Evolutionary conservation across 345 rosid genomes (phyloP).

Genomic region (Anacardium occidentale): DNA sequence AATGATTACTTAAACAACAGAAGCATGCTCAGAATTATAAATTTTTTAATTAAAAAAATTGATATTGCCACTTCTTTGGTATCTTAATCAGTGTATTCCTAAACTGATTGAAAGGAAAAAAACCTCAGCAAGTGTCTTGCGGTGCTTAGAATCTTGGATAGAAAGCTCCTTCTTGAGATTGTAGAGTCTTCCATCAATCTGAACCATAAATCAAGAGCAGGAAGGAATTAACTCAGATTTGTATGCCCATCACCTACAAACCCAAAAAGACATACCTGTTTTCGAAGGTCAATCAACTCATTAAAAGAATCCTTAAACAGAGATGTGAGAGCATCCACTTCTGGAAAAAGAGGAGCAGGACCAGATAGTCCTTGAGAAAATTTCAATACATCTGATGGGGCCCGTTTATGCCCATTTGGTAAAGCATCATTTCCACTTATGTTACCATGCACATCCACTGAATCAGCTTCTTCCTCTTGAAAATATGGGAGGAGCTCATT

Average conservation of each 20-base stretch:
- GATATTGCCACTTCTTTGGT: constrained; percentile 7
- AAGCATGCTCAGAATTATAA: background rate
- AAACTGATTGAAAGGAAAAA: constrained; percentile 19
- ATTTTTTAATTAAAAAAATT: background rate
- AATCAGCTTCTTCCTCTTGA: constrained; percentile 76
- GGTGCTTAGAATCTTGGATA: constrained; percentile 87
- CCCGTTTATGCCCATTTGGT: constrained; percentile 66
- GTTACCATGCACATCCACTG: constrained; percentile 59
- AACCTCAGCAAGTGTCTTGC: constrained; percentile 93
- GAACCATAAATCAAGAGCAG: constrained; percentile 25
- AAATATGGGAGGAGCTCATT: constrained; percentile 80
- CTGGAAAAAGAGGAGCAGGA: constrained; percentile 88
- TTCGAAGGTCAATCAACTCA: constrained; percentile 89
- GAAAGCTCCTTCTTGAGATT: constrained; percentile 91
- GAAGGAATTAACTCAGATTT: constrained; percentile 20
- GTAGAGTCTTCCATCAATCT: constrained; percentile 89
- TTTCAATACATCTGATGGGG: constrained; percentile 55
- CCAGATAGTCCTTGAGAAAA: constrained; percentile 48
- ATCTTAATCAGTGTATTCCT: background rate
- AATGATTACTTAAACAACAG: background rate
- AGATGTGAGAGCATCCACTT: constrained; percentile 82
- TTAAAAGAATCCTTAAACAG: constrained; percentile 84
- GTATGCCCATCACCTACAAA: constrained; percentile 2
- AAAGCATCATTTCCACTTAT: constrained; percentile 56
- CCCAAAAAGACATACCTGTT: constrained; percentile 50